phyloP scores from a whole-genome alignment of 1,139 yeast species.

The Yamadazyma atlantica region DNA sequence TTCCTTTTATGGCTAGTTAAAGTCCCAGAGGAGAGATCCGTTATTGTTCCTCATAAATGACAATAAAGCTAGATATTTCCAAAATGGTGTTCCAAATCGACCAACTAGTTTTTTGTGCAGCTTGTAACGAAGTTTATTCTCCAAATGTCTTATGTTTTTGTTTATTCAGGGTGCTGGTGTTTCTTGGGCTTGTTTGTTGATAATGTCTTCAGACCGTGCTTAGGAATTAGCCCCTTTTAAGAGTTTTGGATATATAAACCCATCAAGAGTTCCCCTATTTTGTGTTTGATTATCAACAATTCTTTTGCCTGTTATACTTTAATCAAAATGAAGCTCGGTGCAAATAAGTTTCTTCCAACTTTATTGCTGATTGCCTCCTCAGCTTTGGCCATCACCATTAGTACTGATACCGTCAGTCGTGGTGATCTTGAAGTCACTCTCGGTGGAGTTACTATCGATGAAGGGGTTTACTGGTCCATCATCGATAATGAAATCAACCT shows the following conservation, averaged over 20 bases:
- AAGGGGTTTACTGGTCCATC: constrained; percentile 32
- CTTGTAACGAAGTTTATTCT: background rate
- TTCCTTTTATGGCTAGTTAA: background rate
- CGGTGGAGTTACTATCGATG: background rate
- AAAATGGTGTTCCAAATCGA: background rate
- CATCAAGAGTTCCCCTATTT: background rate
- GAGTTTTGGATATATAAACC: background rate
- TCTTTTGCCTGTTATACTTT: background rate
- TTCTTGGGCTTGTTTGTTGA: no score
- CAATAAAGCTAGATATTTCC: background rate
- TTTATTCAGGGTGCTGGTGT: no score
- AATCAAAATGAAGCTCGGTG: constrained; percentile 1
- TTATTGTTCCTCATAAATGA: background rate
- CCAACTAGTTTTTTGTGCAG: background rate
- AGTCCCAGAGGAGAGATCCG: background rate
- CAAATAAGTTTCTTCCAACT: constrained; percentile 2
- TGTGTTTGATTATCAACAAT: background rate
- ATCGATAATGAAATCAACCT: constrained; percentile 25
- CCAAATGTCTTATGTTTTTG: background rate
- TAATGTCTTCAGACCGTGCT: no score
- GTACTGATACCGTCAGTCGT: background rate
- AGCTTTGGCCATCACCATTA: background rate
- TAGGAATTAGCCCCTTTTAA: no score
- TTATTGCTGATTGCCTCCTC: constrained; percentile 4
- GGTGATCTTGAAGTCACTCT: background rate